phyloP scores from a whole-genome alignment of 805 yeast species.

The Jamesozyma spencerorum region DNA sequence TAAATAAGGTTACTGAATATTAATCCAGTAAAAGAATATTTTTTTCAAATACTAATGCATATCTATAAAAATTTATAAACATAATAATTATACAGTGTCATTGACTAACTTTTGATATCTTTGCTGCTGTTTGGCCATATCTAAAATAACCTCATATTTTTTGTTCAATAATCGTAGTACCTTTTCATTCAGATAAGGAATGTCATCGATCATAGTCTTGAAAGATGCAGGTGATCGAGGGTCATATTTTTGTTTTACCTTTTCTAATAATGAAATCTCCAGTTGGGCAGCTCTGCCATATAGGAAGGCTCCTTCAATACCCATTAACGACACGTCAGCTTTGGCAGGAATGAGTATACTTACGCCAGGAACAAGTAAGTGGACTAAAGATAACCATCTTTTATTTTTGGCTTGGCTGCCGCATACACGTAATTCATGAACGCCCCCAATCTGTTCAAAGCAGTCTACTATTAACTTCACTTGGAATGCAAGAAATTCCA shows the following conservation, averaged over 20 bases:
- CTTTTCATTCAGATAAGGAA: neutral
- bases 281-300: constrained; percentile 12
- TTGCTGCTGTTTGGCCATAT: constrained; percentile 31
- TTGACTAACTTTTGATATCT: constrained; percentile 22
- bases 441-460: constrained; percentile 10
- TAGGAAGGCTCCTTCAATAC: constrained; percentile 17
- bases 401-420: constrained; percentile 48
- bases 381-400: constrained; percentile 32
- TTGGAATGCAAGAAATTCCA: constrained; percentile 48
- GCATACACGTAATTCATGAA: constrained; percentile 29
- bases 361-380: constrained; percentile 15
- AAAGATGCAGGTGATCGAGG: no score
- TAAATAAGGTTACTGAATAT: constrained; percentile 30
- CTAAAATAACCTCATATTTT: constrained; percentile 22
- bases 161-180: constrained; percentile 12
- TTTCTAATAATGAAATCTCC: neutral
- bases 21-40: neutral
- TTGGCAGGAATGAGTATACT: constrained; percentile 10
- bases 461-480: constrained; percentile 33
- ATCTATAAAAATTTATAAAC: neutral
- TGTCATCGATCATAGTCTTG: no score
- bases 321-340: constrained; percentile 11
- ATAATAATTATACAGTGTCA: constrained; percentile 4
- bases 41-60: no score
- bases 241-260: no score